These are phyloP conservation scores for Cryphonectria naterciae DNA, from an alignment of 2,329 filamentous ascomycete genomes.

Conservation along the genomic window DNA sequence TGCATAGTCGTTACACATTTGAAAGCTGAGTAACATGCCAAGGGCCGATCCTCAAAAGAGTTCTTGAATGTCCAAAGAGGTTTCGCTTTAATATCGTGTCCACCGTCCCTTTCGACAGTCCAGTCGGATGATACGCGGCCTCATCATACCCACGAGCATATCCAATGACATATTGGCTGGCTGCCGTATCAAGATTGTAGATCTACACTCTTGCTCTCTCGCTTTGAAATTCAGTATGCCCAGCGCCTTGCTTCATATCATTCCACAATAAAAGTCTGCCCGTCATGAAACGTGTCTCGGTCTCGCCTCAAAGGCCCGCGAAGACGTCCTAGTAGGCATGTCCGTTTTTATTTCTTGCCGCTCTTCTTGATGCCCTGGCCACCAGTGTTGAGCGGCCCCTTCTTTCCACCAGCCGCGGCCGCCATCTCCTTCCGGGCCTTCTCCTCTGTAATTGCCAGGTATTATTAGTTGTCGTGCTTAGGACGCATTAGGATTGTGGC, in stretches of 20 bases:
- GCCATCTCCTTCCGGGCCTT: constrained; percentile 85
- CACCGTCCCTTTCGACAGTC: not conserved
- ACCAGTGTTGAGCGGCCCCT: constrained; percentile 85
- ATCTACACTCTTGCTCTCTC: not conserved
- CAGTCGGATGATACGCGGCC: not conserved
- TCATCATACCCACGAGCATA: not conserved
- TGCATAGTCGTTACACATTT: not conserved
- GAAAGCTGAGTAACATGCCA: not conserved
- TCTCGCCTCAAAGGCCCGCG: not conserved
- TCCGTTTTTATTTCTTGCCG: constrained; percentile 81
- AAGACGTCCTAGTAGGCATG: not conserved
- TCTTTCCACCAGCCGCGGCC: constrained; percentile 83
- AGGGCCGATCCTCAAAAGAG: not conserved
- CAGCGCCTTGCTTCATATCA: constrained; percentile 31
- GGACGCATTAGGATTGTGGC: constrained; percentile 16
- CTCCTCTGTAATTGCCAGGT: constrained; percentile 59
- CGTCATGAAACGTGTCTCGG: constrained; percentile 23
- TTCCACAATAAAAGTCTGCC: constrained; percentile 7
- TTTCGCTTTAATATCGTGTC: not conserved
- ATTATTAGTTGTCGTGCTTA: constrained; percentile 30
- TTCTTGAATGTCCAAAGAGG: not conserved
- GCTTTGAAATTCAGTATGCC: constrained; percentile 25
- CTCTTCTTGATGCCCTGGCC: constrained; percentile 96
- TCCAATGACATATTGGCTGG: not conserved
- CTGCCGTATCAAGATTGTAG: not conserved